Evolutionary conservation across 139 green algal species (phyloP), one percentile per base, ranked within the genome.

Genomic region (Klebsormidium nitens): DNA sequence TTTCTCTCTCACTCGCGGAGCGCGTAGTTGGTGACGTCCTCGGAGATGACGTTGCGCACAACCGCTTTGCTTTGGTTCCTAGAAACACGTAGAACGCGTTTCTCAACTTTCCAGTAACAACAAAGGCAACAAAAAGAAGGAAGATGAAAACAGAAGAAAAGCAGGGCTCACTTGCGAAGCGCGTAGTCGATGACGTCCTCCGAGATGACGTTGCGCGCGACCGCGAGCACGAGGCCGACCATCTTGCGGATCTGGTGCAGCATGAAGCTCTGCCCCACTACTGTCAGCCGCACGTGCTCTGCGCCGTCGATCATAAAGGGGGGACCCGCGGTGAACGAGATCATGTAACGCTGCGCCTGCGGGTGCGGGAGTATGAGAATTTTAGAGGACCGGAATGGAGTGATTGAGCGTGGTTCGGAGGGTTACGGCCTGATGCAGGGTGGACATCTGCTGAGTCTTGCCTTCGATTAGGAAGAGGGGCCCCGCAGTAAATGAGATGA

Each of bases 171-270:
- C 66, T 2, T 65, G 1, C 47, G 0, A 19, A 80, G 61, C 2
- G 89, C 88, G 5, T 77, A 49, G 4, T 69, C 26, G 14, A 93
- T 64, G 52, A 59, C 65, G 2, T 74, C 71, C 3, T 68, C 36
- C 0, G 83, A 65, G 0, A 82, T 82, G 1, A 61, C 46, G 2
- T 69, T 74, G 26, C 74, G 84, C 56, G 83, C 69, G 2, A 91
- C 73, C 4, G 89, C 90, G 38, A 96, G 39, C 6, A 81, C 88
- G 71, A 90, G 80, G 44, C 88, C 89, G 38, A 95, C 81, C 86
- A 96, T 91, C 72, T 94, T 95, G 48, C 91, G 80, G 71, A 96
- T 96, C 77, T 96, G 91, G 82, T 96, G 88, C 66, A 96, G 79
- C 79, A 96, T 91, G 80, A 96, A 96, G 66, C 72, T 88, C 81